phyloP scores from a whole-genome alignment of 345 rosid species.

The Bruguiera gymnorhiza region DNA sequence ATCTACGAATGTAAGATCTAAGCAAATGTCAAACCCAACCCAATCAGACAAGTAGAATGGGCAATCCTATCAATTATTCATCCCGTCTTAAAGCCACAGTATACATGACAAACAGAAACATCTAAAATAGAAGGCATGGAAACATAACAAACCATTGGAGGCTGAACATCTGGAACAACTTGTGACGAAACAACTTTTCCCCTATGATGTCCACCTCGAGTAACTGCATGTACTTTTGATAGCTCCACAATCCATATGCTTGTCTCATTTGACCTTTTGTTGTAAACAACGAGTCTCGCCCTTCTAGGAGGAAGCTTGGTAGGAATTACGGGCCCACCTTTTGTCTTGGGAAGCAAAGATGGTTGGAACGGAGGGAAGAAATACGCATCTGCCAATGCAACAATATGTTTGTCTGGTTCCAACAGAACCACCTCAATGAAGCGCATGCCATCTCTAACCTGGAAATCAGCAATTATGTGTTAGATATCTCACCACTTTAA shows the following conservation, averaged over 20 bases:
- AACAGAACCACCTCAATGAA: constrained; percentile 79
- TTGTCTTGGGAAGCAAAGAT: constrained; percentile 74
- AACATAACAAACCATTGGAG: constrained; percentile 66
- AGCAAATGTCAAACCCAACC: neutral
- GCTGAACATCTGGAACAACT: constrained; percentile 83
- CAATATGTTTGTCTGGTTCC: constrained; percentile 79
- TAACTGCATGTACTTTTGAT: constrained; percentile 87
- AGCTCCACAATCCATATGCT: constrained; percentile 79
- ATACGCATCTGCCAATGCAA: constrained; percentile 88
- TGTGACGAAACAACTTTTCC: constrained; percentile 79
- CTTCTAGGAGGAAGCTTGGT: constrained; percentile 83
- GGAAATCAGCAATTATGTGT: constrained; percentile 19
- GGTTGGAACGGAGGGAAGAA: constrained; percentile 96
- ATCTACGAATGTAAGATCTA: neutral
- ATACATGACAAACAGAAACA: neutral
- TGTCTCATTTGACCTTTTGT: constrained; percentile 77
- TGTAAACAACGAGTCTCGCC: constrained; percentile 80
- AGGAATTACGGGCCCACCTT: constrained; percentile 80
- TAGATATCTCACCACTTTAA: constrained; percentile 13
- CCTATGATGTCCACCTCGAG: constrained; percentile 93
- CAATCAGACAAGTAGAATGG: neutral
- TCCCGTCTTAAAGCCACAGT: neutral
- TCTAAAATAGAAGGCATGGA: neutral
- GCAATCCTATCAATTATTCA: neutral
- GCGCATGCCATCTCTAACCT: constrained; percentile 93